Base-by-base conservation (phyloP, 495 filamentous ascomycete species). In the Penicillium desertorum region DNA sequence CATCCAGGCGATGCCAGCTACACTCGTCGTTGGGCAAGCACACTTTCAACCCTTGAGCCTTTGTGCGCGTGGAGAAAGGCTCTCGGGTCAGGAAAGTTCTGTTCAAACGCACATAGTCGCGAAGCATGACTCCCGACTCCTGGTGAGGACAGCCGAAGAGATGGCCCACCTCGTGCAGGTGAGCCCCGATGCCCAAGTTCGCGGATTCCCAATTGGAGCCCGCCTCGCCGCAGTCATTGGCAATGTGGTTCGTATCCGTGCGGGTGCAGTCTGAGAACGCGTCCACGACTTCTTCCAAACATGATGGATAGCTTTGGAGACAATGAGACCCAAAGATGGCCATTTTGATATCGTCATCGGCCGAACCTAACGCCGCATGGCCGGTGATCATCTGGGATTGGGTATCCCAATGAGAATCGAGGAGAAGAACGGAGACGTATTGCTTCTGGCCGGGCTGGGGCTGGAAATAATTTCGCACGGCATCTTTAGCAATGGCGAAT, bases 201-300 rank as follows among this genome's bases (percentile, higher is more conserved):
- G 90, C 91, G 17, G 91, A 84, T 66, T 96, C 92, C 91, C 91
- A 96, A 55, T 86, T 94, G 54, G 88, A 95, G 12, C 90, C 91
- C 22, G 85, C 84, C 44, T 96, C 88, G 43, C 88, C 87, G 63
- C 81, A 88, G 67, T 96, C 92, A 63, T 96, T 95, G 5, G 86
- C 88, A 45, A 95, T 86, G 61, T 82, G 84, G 36, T 83, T 82
- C 6, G 87, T 92, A 65, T 96, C 90, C 5, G 92, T 96, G 23
- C 86, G 82, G 12, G 91, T 95, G 66, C 91, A 94, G 76, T 97
- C 91, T 0, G 81, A 83, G 63, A 97, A 95, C 6, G 91, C 87
- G 17, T 88, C 86, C 22, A 91, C 86, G 3, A 96, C 86, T 56
- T 95, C 92, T 68, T 96, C 92, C 42, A 97, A 76, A 64, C 82